Base-by-base conservation (phyloP, 495 filamentous ascomycete species). In the Alectoria sarmentosa region DNA sequence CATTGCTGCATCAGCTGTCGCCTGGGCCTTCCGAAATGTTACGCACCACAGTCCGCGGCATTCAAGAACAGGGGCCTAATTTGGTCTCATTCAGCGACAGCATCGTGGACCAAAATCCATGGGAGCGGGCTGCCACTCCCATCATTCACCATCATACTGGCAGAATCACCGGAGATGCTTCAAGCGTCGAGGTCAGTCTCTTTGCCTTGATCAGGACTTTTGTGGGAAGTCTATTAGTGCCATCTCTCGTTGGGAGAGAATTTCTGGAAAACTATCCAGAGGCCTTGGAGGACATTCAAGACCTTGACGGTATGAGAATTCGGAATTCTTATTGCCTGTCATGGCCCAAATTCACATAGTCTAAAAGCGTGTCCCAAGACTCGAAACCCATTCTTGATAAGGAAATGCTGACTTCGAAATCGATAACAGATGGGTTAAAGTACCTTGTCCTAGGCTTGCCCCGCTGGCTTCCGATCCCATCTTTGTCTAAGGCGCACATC, bases 11-110 rank as follows among this genome's bases (percentile, higher is more conserved):
- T 7, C n/a, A 21, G 28, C 36, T 62, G 13, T 55, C 7, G 14
- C 5, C 14, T 19, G 23, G 21, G 4, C 78, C 38, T 60, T 83
- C 1, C 71, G 72, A 26, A 73, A 79, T 21, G 69, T 78, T 79
- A 6, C 59, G 67, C 3, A 39, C 66, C 3, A 76, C 77, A 13
- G 68, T 74, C n/a, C 64, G 64, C 0, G 65, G 73, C 23, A 67
- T 86, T 5, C 64, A 79, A 75, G 61, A 72, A 64, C 61, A 78
- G 72, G 63, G 80, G 62, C 66, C 78, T 66, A 79, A 82, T 60
- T 65, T 89, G 38, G 82, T 88, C 34, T 83, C 80, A 9, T 87
- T 86, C 66, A 78, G 74, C 42, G 73, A 75, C n/a, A 84, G 83
- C 55, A 69, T 79, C 8, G 82, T 88, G 34, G 86, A 90, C 66